Evolutionary conservation across 306 rosid genomes (phyloP).

Genomic region (Citrullus colocynthis): DNA sequence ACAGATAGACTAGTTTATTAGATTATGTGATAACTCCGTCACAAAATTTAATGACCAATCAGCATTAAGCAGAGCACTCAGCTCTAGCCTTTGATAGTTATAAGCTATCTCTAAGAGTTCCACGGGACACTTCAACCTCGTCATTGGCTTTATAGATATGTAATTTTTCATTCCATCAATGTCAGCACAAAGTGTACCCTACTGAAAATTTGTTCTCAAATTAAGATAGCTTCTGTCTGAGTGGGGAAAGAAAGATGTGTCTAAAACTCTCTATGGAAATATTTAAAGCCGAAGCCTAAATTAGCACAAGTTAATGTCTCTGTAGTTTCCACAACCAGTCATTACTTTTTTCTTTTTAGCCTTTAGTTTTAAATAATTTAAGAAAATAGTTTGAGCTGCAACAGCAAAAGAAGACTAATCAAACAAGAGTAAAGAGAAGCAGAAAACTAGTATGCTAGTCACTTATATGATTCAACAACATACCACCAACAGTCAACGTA

Average conservation of each 20-base stretch:
- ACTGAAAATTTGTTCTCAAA: background rate
- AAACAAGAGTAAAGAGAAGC: background rate
- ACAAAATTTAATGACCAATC: background rate
- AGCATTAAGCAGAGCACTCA: background rate
- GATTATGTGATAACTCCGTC: background rate
- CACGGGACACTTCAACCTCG: background rate
- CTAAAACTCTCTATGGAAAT: background rate
- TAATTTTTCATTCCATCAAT: background rate
- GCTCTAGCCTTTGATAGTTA: background rate
- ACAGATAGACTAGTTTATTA: background rate
- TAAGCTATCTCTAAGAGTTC: background rate
- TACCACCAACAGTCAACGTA: constrained; percentile 66
- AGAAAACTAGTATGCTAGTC: constrained; percentile 1
- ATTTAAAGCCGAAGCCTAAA: background rate
- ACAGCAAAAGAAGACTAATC: background rate
- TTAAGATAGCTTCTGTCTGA: background rate
- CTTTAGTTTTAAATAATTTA: background rate
- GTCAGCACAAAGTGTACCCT: background rate
- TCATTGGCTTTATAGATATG: background rate
- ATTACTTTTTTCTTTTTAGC: background rate
- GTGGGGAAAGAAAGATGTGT: background rate
- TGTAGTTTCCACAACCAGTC: background rate
- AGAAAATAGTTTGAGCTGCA: background rate
- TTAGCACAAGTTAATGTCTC: background rate
- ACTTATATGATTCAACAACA: constrained; percentile 1